Base-by-base conservation (phyloP, 805 yeast species). In the Candida boleticola region DNA sequence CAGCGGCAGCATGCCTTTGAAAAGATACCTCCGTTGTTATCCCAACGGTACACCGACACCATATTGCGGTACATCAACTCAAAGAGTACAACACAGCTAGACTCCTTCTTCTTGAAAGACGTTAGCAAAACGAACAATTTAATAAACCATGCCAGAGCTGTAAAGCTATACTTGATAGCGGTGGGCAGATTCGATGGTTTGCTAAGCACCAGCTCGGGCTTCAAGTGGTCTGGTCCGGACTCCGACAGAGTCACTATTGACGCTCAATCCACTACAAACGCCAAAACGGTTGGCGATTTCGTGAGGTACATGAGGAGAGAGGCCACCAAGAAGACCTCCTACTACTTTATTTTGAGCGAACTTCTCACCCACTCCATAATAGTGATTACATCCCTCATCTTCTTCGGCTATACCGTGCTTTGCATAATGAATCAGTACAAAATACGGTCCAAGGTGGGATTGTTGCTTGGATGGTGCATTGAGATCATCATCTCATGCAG, bases 381-480 rank as follows among this genome's bases (percentile, higher is more conserved):
- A 20, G n/a, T 35, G 10, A 35, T 25, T 22, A 17, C 19, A 5
- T 11, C 27, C 16, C 14, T 36, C 6, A 13, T 14, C 6, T 33
- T 33, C 13, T 33, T 33, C 20, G 36, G 22, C 4, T 33, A 33
- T n/a, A 21, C 26, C 5, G 13, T 17, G 27, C 16, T 33, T 5
- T 36, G 39, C 22, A 36, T 36, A 3, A 13, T 38, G 14, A 68
- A 68, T 39, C 54, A 54, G 32, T 67, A 63, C 41, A 61, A 60
- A 37, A 54, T 69, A 10, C 48, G 68, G 22, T 65, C 71, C 2
- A 61, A 50, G 40, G 32, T 63, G 7, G 74, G 74, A 0, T 50
- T 69, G 17, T 23, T 69, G 9, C 33, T 58, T 18, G 73, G 71
- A 3, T 69, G 74, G 74, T 30, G 60, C 4, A 50, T 54, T 4